Base-by-base conservation (phyloP, 352 stramenopile genomes). In the Globisporangium uncinulatum region DNA sequence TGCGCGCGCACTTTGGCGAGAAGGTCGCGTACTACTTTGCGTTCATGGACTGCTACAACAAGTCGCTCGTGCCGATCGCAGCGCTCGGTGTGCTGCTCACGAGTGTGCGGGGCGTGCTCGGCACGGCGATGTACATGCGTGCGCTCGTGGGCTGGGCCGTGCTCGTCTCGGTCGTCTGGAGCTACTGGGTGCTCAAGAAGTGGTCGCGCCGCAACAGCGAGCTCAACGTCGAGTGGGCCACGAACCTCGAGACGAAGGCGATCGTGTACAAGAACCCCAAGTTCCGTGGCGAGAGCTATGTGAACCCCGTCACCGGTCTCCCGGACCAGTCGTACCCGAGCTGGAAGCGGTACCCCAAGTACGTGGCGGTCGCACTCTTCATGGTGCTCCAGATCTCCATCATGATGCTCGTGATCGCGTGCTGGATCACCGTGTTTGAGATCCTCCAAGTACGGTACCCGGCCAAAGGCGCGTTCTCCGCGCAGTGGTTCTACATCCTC, bases 21-120 rank as follows among this genome's bases (percentile, higher is more conserved):
- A 92, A 92, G 43, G 85, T 95, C 36, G 74, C 83, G 46, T 95
- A 91, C 65, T 95, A 95, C 61, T 95, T 93, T 51, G 83, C 80
- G 39, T 92, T 92, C 47, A 72, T 91, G 52, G 79, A 91, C 52
- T 92, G 79, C 49, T 95, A 95, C 77, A 91, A 92, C 55, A 71
- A 64, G 15, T 73, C 70, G 60, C 68, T 95, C 6, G 69, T 93
- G 20, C 85, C 85, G 39, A 71, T 95, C 24, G 85, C 83, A 17
- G 61, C 76, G 8, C 42, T 86, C 17, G 85, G 85, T 0, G 69
- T 88, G 34, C 49, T 86, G 20, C 61, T 89, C 47, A 67, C 84
- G 21, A 37, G 85, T 11, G 34, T 87, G 8, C 74, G 71, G 42
- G 68, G 75, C 4, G 50, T 86, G 6, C 69, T 91, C 20, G 58